phyloP scores from a whole-genome alignment of 179 eudicot species.

The Heliamphora pulchella region DNA sequence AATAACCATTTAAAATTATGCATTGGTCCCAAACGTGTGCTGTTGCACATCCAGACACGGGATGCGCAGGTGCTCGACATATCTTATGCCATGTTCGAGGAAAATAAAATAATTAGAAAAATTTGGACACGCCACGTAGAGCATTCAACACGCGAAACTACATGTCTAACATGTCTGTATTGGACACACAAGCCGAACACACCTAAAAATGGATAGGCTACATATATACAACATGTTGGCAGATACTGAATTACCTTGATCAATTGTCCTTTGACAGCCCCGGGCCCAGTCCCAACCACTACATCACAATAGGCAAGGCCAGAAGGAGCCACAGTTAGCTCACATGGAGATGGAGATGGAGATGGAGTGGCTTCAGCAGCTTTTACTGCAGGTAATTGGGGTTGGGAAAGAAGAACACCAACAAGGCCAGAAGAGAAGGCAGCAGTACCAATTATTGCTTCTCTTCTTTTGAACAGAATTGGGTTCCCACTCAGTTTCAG shows the following conservation, averaged over 20 bases:
- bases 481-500: not conserved
- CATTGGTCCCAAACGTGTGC: too few species aligned
- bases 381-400: slow-evolving; percentile 19
- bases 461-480: slow-evolving; percentile 32
- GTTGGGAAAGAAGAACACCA: slow-evolving; percentile 15
- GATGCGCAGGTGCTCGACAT: too few species aligned
- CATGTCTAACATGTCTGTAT: not conserved
- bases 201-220: too few species aligned
- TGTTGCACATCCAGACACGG: too few species aligned
- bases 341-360: slow-evolving; percentile 46
- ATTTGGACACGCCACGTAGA: too few species aligned
- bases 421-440: slow-evolving; percentile 30
- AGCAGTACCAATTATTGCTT: slow-evolving; percentile 27
- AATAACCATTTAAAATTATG: too few species aligned
- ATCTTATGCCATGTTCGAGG: too few species aligned
- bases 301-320: slow-evolving; percentile 76
- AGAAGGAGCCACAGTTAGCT: slow-evolving; percentile 48
- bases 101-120: too few species aligned
- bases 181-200: too few species aligned
- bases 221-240: too few species aligned
- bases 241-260: slow-evolving; percentile 43
- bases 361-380: slow-evolving; percentile 18
- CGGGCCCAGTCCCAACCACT: slow-evolving; percentile 50
- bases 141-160: too few species aligned
- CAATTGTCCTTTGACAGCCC: slow-evolving; percentile 57